These are phyloP conservation scores for Metrosideros polymorpha DNA, from an alignment of 441 rosid species.

Conservation along the genomic window DNA sequence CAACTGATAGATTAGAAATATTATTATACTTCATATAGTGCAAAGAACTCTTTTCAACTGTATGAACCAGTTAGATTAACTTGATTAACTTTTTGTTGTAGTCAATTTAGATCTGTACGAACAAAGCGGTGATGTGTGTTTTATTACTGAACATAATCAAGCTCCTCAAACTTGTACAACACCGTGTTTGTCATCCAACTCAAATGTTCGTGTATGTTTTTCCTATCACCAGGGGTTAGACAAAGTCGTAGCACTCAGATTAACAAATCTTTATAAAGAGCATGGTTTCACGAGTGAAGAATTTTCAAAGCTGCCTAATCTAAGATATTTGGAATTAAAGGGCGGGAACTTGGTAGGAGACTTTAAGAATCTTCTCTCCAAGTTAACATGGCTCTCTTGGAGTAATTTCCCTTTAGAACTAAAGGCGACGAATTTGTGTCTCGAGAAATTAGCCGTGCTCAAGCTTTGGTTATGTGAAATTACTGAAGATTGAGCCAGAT, in stretches of 20 bases:
- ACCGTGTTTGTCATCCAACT: not conserved
- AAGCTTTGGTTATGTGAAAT: not conserved
- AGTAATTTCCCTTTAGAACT: not conserved
- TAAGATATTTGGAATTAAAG: not conserved
- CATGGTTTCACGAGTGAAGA: not conserved
- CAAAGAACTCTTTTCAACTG: not conserved
- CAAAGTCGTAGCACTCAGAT: not conserved
- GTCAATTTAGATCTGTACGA: not conserved
- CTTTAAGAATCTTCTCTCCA: not conserved
- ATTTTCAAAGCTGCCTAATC: not conserved
- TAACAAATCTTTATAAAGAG: not conserved
- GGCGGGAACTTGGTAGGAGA: no score
- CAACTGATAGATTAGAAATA: not conserved
- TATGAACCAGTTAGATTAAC: not conserved
- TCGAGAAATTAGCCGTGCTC: not conserved
- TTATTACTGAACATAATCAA: not conserved
- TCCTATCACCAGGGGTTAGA: no score
- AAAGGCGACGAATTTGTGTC: not conserved
- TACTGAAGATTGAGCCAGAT: not conserved
- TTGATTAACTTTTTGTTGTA: not conserved
- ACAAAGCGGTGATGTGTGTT: not conserved
- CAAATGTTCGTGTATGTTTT: not conserved
- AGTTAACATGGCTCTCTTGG: not conserved
- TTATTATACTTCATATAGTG: not conserved
- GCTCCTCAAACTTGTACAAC: not conserved